A percentile compares a stretch with the other conserved stretches of the same genome.
Evolutionary conservation across 768 basidiomycete genomes (phyloP).

Genomic region (Xerocomellus dryophilus): DNA sequence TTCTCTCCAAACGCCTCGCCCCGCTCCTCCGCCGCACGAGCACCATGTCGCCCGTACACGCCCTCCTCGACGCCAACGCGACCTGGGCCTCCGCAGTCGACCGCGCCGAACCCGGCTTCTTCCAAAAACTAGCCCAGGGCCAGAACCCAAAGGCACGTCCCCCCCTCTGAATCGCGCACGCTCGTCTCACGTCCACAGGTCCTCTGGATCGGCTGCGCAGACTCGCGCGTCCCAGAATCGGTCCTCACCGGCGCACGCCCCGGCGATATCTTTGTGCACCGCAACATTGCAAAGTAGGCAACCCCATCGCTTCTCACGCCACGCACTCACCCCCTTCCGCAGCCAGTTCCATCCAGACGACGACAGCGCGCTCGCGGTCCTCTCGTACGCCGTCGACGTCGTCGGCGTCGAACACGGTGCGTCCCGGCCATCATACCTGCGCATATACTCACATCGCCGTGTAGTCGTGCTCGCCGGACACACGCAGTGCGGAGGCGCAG

Average conservation of each 20-base stretch:
- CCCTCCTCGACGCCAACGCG: slow-evolving; percentile 50
- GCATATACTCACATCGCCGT: not conserved
- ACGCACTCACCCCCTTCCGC: not conserved
- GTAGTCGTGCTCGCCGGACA: slow-evolving; percentile 82
- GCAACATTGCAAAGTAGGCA: slow-evolving; percentile 95
- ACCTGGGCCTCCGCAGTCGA: slow-evolving; percentile 68
- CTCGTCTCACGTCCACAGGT: slow-evolving; percentile 42
- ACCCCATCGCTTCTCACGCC: too few species aligned
- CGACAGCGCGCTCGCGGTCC: slow-evolving; percentile 64
- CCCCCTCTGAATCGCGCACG: too few species aligned
- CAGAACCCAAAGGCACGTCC: slow-evolving; percentile 63
- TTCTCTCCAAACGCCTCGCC: too few species aligned
- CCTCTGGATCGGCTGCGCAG: slow-evolving; percentile 82
- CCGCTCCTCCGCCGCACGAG: not conserved
- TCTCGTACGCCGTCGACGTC: slow-evolving; percentile 68
- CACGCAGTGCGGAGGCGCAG: slow-evolving; percentile 76
- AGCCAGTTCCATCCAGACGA: slow-evolving; percentile 77
- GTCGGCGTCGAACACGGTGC: slow-evolving; percentile 77
- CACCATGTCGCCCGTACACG: slow-evolving; percentile 9
- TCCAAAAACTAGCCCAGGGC: slow-evolving; percentile 54
- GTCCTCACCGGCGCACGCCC: slow-evolving; percentile 71
- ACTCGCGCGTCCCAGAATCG: slow-evolving; percentile 85
- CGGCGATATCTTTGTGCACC: slow-evolving; percentile 84
- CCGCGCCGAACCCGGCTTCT: slow-evolving; percentile 58
- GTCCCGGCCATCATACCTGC: slow-evolving; percentile 23